These are phyloP conservation scores for Buxus sempervirens DNA, from an alignment of 164 flowering plant genomes.

Conservation along the genomic window DNA sequence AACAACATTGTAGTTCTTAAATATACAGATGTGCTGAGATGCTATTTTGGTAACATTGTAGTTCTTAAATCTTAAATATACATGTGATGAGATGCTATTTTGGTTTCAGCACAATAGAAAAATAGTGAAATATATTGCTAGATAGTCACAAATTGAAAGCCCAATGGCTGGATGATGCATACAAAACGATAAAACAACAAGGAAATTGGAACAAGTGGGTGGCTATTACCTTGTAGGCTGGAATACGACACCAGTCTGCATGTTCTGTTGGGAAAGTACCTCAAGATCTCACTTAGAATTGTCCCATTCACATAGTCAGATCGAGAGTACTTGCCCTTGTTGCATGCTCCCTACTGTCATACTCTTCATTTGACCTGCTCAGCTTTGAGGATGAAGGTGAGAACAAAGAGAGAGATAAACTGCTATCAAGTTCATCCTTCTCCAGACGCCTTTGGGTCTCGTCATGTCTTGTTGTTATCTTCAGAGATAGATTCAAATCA, in stretches of 20 bases:
- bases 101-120: not conserved
- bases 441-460: conserved; percentile 8
- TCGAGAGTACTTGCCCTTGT: conserved; percentile 66
- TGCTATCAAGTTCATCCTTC: conserved; percentile 27
- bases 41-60: not conserved
- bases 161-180: conserved; percentile 1
- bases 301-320: conserved; percentile 78
- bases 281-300: conserved; percentile 80
- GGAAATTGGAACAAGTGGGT: conserved; percentile 22
- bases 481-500: conserved; percentile 56
- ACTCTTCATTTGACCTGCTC: conserved; percentile 32
- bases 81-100: not conserved
- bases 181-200: conserved; percentile 6
- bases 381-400: conserved; percentile 25
- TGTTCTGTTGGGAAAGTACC: conserved; percentile 46
- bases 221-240: conserved; percentile 9
- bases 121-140: not conserved
- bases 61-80: too few species aligned
- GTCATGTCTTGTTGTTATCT: conserved; percentile 17
- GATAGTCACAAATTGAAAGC: not conserved
- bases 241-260: conserved; percentile 15
- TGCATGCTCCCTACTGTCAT: conserved; percentile 17
- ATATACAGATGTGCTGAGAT: too few species aligned
- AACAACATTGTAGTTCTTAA: too few species aligned
- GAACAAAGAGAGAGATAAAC: conserved; percentile 45